These are phyloP conservation scores for Wallacemonas sp. DNA, from an alignment of 208 protist genomes.

Conservation along the genomic window DNA sequence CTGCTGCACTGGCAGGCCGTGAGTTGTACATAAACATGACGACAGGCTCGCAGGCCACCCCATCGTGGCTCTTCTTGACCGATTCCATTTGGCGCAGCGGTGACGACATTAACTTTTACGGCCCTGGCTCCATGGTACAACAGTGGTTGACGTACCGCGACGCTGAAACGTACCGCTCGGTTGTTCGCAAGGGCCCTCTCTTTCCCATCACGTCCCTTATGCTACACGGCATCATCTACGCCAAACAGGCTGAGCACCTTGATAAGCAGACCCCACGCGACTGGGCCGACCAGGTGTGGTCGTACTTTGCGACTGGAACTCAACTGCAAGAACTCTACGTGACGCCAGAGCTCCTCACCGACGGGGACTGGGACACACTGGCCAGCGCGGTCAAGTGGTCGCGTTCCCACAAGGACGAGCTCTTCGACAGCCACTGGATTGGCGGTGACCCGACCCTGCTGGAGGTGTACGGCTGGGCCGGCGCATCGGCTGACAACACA, in stretches of 20 bases:
- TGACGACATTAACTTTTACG: constrained; percentile 10
- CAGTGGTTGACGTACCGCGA: constrained; percentile 11
- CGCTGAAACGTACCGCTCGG: constrained; percentile 7
- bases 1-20: neutral
- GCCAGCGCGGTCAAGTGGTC: constrained; percentile 9
- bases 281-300: constrained; percentile 11
- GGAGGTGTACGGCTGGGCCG: constrained; percentile 9
- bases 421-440: constrained; percentile 10
- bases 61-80: constrained; percentile 9
- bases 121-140: constrained; percentile 7
- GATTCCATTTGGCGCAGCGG: constrained; percentile 9
- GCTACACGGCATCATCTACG: constrained; percentile 12
- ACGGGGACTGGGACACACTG: constrained; percentile 1
- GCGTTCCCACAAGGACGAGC: neutral
- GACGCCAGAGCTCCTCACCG: constrained; percentile 8
- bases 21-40: constrained; percentile 14
- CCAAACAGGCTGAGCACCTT: constrained; percentile 3
- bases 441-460: constrained; percentile 1
- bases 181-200: constrained; percentile 6
- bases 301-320: constrained; percentile 5
- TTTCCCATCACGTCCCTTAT: constrained; percentile 4
- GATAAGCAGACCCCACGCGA: constrained; percentile 5
- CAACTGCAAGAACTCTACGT: constrained; percentile 7
- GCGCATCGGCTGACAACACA: neutral
- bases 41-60: constrained; percentile 7